A percentile compares a stretch with the other conserved stretches of the same genome.
These are phyloP conservation scores for maize (Zea mays) DNA, from an alignment of 176 grass and related monocot genomes.

Conservation along the genomic window DNA sequence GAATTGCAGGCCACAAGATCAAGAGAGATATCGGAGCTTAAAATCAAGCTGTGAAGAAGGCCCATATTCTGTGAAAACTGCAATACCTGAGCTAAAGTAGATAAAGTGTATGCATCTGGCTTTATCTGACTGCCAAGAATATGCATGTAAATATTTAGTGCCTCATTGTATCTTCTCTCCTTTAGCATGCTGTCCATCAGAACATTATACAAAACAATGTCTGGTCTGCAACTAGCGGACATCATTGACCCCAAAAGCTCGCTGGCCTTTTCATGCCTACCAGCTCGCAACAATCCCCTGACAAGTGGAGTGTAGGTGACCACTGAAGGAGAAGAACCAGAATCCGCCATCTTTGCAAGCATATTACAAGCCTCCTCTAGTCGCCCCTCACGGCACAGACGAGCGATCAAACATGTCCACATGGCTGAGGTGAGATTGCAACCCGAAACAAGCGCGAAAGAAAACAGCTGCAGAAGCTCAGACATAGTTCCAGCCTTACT, in stretches of 20 bases:
- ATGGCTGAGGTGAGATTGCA: conserved; percentile 44
- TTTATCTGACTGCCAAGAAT: conserved; percentile 55
- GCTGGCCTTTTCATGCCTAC: conserved; percentile 46
- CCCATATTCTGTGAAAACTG: conserved; percentile 43
- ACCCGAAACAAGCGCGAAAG: conserved; percentile 56
- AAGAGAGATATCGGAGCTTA: conserved; percentile 41
- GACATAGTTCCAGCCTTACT: conserved; percentile 52
- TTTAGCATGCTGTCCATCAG: conserved; percentile 79
- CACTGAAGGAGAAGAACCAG: conserved; percentile 55
- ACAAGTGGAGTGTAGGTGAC: conserved; percentile 76
- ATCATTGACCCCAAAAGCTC: conserved; percentile 59
- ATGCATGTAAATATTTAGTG: conserved; percentile 53
- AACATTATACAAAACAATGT: conserved; percentile 81
- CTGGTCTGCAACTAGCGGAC: conserved; percentile 56
- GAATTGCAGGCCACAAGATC: conserved; percentile 80
- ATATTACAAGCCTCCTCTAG: conserved; percentile 54
- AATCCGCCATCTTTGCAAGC: conserved; percentile 61
- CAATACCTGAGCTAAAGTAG: conserved; percentile 61
- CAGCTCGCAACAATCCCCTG: conserved; percentile 60
- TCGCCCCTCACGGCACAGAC: conserved; percentile 50
- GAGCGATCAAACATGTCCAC: conserved; percentile 79
- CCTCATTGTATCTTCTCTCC: conserved; percentile 54
- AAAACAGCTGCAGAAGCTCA: conserved; percentile 63
- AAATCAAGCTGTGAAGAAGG: conserved; percentile 57
- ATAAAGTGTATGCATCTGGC: conserved; percentile 72